A percentile compares a stretch with the other conserved stretches of the same genome.
phyloP scores from a whole-genome alignment of 176 grass and related monocot genomes.

The Sorghum bicolor region Sorghum_bicolor_NCBIv3 NC_012877.2:62172001-62172500 shows the following conservation, averaged over 20 bases:
- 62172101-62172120: neutral
- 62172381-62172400: too few species aligned
- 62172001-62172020: too few species aligned
- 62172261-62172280: neutral
- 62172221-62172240: conserved; percentile 10
- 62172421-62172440: too few species aligned
- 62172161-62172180: neutral
- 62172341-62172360: too few species aligned
- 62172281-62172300: neutral
- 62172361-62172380: too few species aligned
- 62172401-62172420: too few species aligned
- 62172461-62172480: too few species aligned
- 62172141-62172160: neutral
- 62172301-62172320: neutral
- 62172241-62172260: neutral
- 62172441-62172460: too few species aligned
- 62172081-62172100: neutral
- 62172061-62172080: neutral
- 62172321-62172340: neutral
- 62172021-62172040: too few species aligned
- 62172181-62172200: neutral
- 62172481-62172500: too few species aligned
- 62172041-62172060: too few species aligned
- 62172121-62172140: neutral
- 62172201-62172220: neutral